Percentiles rank a stretch among this genome's conserved stretches.
Evolutionary conservation across 768 basidiomycete genomes (phyloP).

Genomic region (Coprinopsis marcescibilis): DNA sequence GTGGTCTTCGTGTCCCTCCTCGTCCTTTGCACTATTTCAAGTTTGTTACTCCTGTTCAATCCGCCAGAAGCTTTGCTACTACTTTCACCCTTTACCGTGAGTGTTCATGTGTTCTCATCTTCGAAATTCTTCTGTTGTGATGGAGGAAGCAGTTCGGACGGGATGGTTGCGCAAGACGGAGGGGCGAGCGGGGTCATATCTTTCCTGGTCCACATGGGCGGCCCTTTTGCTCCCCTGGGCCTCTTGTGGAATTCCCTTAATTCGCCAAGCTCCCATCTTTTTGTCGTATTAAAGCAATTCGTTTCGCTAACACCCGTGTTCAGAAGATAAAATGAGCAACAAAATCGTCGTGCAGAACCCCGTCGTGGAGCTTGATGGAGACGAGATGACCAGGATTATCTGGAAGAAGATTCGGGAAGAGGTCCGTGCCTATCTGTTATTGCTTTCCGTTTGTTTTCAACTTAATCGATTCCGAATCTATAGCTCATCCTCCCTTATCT

Average conservation of each 20-base stretch:
- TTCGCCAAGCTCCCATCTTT: neutral
- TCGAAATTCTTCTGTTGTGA: neutral
- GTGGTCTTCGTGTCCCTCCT: neutral
- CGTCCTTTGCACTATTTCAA: neutral
- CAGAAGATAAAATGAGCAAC: slow-evolving; percentile 27
- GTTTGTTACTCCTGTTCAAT: neutral
- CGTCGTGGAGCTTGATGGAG: slow-evolving; percentile 92
- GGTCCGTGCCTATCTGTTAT: slow-evolving; percentile 39
- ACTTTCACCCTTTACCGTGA: neutral
- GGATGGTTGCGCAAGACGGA: neutral
- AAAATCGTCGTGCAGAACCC: slow-evolving; percentile 86
- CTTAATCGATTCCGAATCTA: slow-evolving; percentile 4
- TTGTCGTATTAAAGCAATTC: neutral
- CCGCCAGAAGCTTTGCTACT: neutral
- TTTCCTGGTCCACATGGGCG: too few relatives aligned
- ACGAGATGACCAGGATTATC: slow-evolving; percentile 99
- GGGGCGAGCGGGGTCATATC: too few relatives aligned
- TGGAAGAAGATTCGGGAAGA: slow-evolving; percentile 98
- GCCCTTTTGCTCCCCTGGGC: too few relatives aligned
- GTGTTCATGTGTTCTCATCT: neutral
- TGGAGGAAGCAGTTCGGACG: neutral
- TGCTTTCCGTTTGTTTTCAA: neutral
- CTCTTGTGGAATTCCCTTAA: neutral
- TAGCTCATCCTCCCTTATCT: slow-evolving; percentile 95
- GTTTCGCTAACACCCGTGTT: too few relatives aligned